phyloP scores from a whole-genome alignment of 805 yeast genomes.

The Millerozyma acaciae region DNA sequence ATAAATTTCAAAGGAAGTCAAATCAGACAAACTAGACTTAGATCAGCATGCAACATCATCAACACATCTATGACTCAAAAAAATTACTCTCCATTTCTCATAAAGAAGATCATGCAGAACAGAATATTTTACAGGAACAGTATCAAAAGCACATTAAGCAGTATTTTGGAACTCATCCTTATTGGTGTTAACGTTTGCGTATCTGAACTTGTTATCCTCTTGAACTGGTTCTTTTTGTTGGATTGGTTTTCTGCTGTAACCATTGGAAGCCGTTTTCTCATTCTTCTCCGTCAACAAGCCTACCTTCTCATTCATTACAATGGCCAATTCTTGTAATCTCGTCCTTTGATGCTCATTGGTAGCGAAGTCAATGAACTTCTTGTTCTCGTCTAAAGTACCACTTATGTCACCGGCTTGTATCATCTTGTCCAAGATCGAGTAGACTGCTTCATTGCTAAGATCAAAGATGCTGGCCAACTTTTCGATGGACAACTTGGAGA shows the following conservation, averaged over 20 bases:
- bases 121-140: background rate
- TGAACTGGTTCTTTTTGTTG: slow-evolving; percentile 36
- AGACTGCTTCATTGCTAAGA: slow-evolving; percentile 52
- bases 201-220: slow-evolving; percentile 41
- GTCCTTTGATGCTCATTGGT: slow-evolving; percentile 75
- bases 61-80: slow-evolving; percentile 2
- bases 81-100: slow-evolving; percentile 1
- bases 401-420: slow-evolving; percentile 72
- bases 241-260: slow-evolving; percentile 45
- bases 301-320: slow-evolving; percentile 78
- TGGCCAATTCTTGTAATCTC: slow-evolving; percentile 82
- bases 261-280: slow-evolving; percentile 78
- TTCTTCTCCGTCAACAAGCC: slow-evolving; percentile 76
- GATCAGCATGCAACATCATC: slow-evolving; percentile 1
- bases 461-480: slow-evolving; percentile 67
- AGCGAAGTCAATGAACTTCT: slow-evolving; percentile 57
- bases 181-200: slow-evolving; percentile 41
- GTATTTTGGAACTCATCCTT: slow-evolving; percentile 42
- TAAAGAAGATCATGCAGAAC: slow-evolving; percentile 8
- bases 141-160: slow-evolving; percentile 10
- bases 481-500: slow-evolving; percentile 66
- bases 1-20: slow-evolving; percentile 1
- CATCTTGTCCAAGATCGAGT: slow-evolving; percentile 67
- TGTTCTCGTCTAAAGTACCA: slow-evolving; percentile 69
- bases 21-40: background rate